Percentiles rank a stretch among this genome's conserved stretches.
These are phyloP conservation scores for Russula griseocarnosa DNA, from an alignment of 768 basidiomycete genomes.

Conservation along the genomic window DNA sequence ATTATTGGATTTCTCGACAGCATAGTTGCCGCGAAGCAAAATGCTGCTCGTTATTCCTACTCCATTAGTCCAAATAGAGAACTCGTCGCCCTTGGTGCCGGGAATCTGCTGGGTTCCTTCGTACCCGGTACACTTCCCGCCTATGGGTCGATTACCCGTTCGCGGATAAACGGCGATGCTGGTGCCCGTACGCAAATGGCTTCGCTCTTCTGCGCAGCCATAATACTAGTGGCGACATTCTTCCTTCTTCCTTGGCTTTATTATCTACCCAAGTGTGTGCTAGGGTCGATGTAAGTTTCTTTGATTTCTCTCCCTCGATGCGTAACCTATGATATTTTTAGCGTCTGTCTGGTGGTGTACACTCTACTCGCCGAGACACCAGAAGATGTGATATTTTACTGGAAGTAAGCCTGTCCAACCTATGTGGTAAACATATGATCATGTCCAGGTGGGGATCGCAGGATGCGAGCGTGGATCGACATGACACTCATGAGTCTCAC, in stretches of 20 bases:
- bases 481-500: conserved; percentile 82
- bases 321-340: conserved; percentile 33
- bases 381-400: conserved; percentile 81
- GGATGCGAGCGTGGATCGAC: conserved; percentile 93
- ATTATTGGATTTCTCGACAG: conserved; percentile 91
- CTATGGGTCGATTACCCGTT: conserved; percentile 89
- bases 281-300: conserved; percentile 73
- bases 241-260: conserved; percentile 84
- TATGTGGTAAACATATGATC: neutral
- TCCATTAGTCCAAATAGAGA: conserved; percentile 93
- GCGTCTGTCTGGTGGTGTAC: conserved; percentile 82
- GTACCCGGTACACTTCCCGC: conserved; percentile 88
- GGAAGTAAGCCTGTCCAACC: conserved; percentile 50
- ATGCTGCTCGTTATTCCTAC: conserved; percentile 77
- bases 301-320: conserved; percentile 11
- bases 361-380: conserved; percentile 81
- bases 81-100: conserved; percentile 85
- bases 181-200: conserved; percentile 90
- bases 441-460: conserved; percentile 30
- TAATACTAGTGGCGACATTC: conserved; percentile 82
- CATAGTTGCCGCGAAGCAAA: conserved; percentile 94
- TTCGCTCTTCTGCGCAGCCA: conserved; percentile 65
- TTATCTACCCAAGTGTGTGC: conserved; percentile 84
- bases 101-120: conserved; percentile 74
- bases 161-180: conserved; percentile 85